A percentile compares a stretch with the other conserved stretches of the same genome.
Conservation (phyloP, 2,329 filamentous ascomycete genomes). For the Ceratocystiopsis brevicomis region DNA sequence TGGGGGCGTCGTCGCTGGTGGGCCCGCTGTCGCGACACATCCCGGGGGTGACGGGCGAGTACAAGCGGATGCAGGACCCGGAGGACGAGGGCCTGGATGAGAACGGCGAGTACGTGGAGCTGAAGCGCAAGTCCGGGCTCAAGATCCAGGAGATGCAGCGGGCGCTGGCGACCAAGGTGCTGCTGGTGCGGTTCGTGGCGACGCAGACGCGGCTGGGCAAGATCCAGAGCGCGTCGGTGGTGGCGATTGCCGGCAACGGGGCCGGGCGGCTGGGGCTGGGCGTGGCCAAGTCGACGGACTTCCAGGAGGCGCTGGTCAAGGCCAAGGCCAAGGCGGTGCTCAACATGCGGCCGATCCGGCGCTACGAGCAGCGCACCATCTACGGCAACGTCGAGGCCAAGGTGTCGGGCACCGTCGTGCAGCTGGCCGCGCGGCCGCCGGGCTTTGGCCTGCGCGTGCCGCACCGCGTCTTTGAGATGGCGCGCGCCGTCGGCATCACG, state of each 20-base stretch:
- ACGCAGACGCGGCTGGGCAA: constrained; percentile 97
- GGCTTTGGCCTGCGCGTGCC: constrained; percentile 90
- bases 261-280: constrained; percentile 76
- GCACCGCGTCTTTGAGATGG: constrained; percentile 86
- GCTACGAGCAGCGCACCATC: constrained; percentile 85
- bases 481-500: constrained; percentile 65
- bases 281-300: constrained; percentile 71
- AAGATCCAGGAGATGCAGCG: constrained; percentile 29
- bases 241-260: constrained; percentile 72
- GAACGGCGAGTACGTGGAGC: constrained; percentile 28
- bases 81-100: constrained; percentile 32
- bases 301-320: constrained; percentile 46
- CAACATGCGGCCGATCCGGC: constrained; percentile 80
- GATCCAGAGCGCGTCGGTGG: constrained; percentile 54
- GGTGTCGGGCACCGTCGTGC: constrained; percentile 69
- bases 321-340: constrained; percentile 65
- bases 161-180: constrained; percentile 43
- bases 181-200: constrained; percentile 56
- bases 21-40: constrained; percentile 13
- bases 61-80: constrained; percentile 28
- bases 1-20: not conserved
- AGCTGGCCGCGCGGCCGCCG: constrained; percentile 66
- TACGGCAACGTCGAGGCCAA: constrained; percentile 72
- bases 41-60: constrained; percentile 31
- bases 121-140: constrained; percentile 37